Evolutionary conservation across 164 flowering plant species (phyloP), one percentile per base, ranked within the genome.

Genomic region (Sextonia rubra): DNA sequence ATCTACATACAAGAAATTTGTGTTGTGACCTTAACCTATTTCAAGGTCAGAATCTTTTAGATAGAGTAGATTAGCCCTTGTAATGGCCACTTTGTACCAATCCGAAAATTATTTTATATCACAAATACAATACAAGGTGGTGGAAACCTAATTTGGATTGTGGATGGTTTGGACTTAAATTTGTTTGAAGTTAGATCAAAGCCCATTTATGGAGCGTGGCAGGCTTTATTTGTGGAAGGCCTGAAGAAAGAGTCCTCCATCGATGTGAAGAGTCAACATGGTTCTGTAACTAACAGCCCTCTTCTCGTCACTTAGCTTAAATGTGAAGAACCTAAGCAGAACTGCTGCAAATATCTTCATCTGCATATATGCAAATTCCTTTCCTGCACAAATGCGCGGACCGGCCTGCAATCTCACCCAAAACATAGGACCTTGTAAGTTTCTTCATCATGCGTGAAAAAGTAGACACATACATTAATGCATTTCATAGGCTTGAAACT

Each of bases 341-440:
- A 64, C 22, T 64, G 67, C 67, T 15, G 44, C 67, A 29, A 26
- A 64, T 27, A 64, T 64, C 44, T 90, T 92, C 97, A 90, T 92
- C 70, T 92, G 92, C 62, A 86, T 65, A 60, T 92, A 89, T 20
- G 94, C 90, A 70, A 90, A 90, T 26, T 92, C 93, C 71, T 85
- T 90, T 15, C 94, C 93, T 23, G 88, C 65, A 70, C 97, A 89
- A 15, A 82, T 89, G 26, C 93, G 71, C 2, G 92, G 93, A 22
- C 94, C 94, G 0, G 88, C 97, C 97, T 91, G 85, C 24, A 37
- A 37, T 26, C 2, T n/a, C 44, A 26, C 20, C 5, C 22, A 6
- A 64, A 17, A 64, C 27, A 48, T 29, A 29, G n/a, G 44, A 25
- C 27, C 2, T 17, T 17, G 29, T 9, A 32, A 64, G 24, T 68